Conservation (phyloP, 2,329 filamentous ascomycete genomes). For the Botryosphaeria dothidea region DNA sequence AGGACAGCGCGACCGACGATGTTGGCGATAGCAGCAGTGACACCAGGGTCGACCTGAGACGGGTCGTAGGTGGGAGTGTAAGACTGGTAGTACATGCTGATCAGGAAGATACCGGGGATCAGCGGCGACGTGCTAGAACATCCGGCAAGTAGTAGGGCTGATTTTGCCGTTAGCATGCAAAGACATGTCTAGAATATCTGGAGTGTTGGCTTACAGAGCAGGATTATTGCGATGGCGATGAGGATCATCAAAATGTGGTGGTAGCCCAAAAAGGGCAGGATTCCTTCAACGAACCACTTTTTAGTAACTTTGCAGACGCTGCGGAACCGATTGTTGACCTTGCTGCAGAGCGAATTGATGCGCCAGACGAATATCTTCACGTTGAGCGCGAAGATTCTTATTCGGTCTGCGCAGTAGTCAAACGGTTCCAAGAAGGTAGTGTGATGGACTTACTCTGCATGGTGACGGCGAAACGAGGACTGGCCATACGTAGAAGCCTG, state of each 20-base stretch:
- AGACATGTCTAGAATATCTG: neutral
- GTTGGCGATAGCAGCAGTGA: constrained; percentile 81
- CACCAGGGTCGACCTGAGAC: constrained; percentile 86
- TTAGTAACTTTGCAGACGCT: neutral
- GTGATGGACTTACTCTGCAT: constrained; percentile 45
- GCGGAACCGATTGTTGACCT: neutral
- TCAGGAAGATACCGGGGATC: constrained; percentile 94
- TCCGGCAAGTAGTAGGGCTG: constrained; percentile 88
- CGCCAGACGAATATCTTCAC: neutral
- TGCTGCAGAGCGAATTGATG: neutral
- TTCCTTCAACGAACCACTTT: constrained; percentile 39
- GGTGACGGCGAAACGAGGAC: constrained; percentile 52
- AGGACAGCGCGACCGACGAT: constrained; percentile 83
- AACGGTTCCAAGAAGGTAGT: neutral
- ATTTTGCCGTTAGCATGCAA: neutral
- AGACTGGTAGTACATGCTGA: constrained; percentile 93
- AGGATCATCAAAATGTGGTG: constrained; percentile 96
- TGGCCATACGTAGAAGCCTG: constrained; percentile 45
- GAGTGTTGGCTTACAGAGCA: constrained; percentile 72
- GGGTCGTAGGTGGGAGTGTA: constrained; percentile 82
- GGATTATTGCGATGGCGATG: constrained; percentile 88
- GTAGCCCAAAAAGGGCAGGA: constrained; percentile 66
- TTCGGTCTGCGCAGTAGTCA: neutral
- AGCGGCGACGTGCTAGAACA: constrained; percentile 95
- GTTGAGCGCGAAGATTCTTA: neutral